Percentiles rank a stretch among this genome's conserved stretches.
Conservation (phyloP, 1,139 yeast species). For the Hansenula anomala region DNA sequence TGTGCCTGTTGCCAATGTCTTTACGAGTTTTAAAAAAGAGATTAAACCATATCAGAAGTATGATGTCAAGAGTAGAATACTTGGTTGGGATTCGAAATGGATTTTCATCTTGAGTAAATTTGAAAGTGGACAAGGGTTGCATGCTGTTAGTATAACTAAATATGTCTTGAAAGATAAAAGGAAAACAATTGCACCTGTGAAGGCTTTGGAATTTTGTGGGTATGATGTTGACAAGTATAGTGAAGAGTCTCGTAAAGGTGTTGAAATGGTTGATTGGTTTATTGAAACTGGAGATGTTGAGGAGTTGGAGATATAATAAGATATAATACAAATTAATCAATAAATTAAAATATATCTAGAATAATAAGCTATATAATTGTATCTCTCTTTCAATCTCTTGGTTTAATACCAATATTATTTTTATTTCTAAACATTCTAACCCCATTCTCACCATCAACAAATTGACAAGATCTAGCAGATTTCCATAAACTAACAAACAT, state of each 20-base stretch:
- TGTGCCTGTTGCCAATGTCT: slow-evolving; percentile 74
- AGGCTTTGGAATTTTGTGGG: slow-evolving; percentile 52
- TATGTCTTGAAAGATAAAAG: slow-evolving; percentile 76
- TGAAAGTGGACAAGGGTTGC: slow-evolving; percentile 40
- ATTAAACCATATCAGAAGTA: slow-evolving; percentile 63
- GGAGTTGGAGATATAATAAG: slow-evolving; percentile 10
- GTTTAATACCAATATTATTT: slow-evolving; percentile 46
- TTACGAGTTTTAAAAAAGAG: slow-evolving; percentile 65
- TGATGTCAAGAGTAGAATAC: slow-evolving; percentile 49
- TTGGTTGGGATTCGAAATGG: slow-evolving; percentile 92
- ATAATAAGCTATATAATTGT: background rate
- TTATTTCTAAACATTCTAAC: slow-evolving; percentile 74
- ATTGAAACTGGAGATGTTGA: slow-evolving; percentile 29
- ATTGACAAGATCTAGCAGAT: slow-evolving; percentile 69
- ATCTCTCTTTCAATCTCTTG: slow-evolving; percentile 15
- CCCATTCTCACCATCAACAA: slow-evolving; percentile 77
- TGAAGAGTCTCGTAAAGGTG: slow-evolving; percentile 33
- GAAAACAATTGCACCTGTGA: slow-evolving; percentile 63
- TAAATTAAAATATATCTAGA: background rate
- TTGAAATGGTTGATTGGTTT: slow-evolving; percentile 29
- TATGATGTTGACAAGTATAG: slow-evolving; percentile 48
- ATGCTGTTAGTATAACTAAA: slow-evolving; percentile 48
- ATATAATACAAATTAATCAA: background rate
- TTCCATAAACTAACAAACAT: slow-evolving; percentile 75
- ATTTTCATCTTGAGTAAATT: slow-evolving; percentile 66